A percentile compares a stretch with the other conserved stretches of the same genome.
Conservation (phyloP, 768 basidiomycete species). For the Boletus rex-veris region DNA sequence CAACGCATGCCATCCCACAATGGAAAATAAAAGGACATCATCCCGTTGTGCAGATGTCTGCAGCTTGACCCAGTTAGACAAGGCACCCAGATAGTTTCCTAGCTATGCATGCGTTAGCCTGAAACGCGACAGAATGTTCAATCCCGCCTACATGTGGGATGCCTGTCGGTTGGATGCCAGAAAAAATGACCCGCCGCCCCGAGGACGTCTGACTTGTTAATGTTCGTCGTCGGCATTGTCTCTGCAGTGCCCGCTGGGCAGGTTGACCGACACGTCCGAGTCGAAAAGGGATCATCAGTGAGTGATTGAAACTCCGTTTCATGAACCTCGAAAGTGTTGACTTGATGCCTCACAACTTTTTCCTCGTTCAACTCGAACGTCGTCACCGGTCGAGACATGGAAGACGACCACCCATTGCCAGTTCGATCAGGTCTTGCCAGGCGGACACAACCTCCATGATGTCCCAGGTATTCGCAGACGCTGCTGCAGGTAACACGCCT, state of each 20-base stretch:
- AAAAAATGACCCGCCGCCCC: slow-evolving; percentile 57
- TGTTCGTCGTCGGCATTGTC: slow-evolving; percentile 5
- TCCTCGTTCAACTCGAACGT: no score
- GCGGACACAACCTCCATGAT: no score
- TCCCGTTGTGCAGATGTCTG: slow-evolving; percentile 56
- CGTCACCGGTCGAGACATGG: no score
- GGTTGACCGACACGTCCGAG: slow-evolving; percentile 1
- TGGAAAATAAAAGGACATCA: slow-evolving; percentile 74
- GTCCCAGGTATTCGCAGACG: no score
- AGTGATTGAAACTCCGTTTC: slow-evolving; percentile 30
- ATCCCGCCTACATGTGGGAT: slow-evolving; percentile 69
- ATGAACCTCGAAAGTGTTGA: neutral
- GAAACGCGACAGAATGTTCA: neutral
- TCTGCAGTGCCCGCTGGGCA: slow-evolving; percentile 2
- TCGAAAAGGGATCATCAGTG: slow-evolving; percentile 13
- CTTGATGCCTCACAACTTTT: no score
- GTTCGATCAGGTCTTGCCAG: no score
- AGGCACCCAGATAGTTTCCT: slow-evolving; percentile 90
- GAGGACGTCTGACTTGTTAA: neutral
- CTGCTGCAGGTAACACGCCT: no score
- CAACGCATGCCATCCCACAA: slow-evolving; percentile 93
- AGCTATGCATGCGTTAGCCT: slow-evolving; percentile 47
- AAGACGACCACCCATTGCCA: no score
- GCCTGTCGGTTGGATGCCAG: slow-evolving; percentile 93
- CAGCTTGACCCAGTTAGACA: slow-evolving; percentile 84